These are phyloP conservation scores for Colletotrichum brevisporum DNA, from an alignment of 2,329 filamentous ascomycete species.

Conservation along the genomic window DNA sequence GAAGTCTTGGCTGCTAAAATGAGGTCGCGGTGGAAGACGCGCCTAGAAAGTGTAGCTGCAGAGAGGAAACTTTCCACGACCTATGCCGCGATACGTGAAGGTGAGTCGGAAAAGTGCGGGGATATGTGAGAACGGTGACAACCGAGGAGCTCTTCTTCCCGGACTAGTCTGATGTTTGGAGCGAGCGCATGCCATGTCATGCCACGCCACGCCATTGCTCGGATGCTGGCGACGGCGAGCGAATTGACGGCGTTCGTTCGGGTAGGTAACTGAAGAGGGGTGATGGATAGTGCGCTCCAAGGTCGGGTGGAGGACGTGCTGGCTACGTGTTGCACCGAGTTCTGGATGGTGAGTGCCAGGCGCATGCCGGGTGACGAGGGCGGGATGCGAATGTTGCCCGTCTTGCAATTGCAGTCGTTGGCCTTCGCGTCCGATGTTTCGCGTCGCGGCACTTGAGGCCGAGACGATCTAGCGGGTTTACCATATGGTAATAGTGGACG, in stretches of 20 bases:
- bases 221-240: conserved; percentile 23
- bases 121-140: conserved; percentile 4
- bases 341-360: background rate
- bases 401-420: background rate
- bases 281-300: background rate
- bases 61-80: background rate
- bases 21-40: conserved; percentile 4
- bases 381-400: background rate
- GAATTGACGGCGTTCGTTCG: conserved; percentile 19
- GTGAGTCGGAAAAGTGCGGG: background rate
- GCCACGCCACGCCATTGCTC: background rate
- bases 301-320: background rate
- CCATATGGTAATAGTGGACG: background rate
- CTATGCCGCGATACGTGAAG: background rate
- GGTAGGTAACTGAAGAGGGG: background rate
- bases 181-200: conserved; percentile 18
- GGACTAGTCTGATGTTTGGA: conserved; percentile 10
- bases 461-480: conserved; percentile 7
- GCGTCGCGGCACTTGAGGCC: conserved; percentile 26
- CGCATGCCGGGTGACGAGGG: background rate
- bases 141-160: background rate
- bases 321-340: conserved; percentile 18
- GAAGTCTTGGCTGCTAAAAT: background rate
- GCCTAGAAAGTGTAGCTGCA: conserved; percentile 5
- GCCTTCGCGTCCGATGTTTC: conserved; percentile 36